These are phyloP conservation scores for Nitzschia sp. DNA, from an alignment of 108 stramenopile genomes.

Conservation along the genomic window DNA sequence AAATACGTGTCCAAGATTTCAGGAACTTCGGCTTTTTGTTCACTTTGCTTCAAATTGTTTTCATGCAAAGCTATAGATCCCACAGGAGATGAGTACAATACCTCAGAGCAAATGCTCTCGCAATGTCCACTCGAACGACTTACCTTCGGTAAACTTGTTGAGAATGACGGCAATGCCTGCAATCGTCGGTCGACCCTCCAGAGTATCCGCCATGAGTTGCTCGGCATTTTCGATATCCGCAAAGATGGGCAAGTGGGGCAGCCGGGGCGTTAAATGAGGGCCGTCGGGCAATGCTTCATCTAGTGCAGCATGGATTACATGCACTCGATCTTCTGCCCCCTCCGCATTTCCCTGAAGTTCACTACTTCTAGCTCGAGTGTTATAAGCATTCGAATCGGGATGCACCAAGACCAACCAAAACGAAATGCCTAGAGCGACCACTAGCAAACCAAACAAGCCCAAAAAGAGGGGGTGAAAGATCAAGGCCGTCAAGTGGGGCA, in stretches of 20 bases:
- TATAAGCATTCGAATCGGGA: neutral
- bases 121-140: too few relatives aligned
- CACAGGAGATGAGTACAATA: too few relatives aligned
- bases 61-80: slow-evolving; percentile 48
- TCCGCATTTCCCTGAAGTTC: neutral
- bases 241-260: slow-evolving; percentile 31
- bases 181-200: slow-evolving; percentile 52
- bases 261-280: slow-evolving; percentile 31
- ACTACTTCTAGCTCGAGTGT: neutral
- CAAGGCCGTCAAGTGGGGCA: slow-evolving; percentile 10
- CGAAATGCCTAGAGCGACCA: slow-evolving; percentile 8
- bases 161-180: slow-evolving; percentile 55
- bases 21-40: slow-evolving; percentile 29
- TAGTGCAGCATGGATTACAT: neutral
- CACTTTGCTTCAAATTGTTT: slow-evolving; percentile 26
- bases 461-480: slow-evolving; percentile 16
- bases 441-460: slow-evolving; percentile 19
- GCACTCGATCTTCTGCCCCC: neutral
- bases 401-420: slow-evolving; percentile 17
- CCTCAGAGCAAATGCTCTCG: too few relatives aligned
- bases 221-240: slow-evolving; percentile 34
- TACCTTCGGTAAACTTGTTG: slow-evolving; percentile 47
- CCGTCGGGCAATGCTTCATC: neutral
- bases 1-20: slow-evolving; percentile 50
- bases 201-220: slow-evolving; percentile 38